Evolutionary conservation across 441 rosid genomes (phyloP).

Genomic region (Hypseocharis bilobata): DNA sequence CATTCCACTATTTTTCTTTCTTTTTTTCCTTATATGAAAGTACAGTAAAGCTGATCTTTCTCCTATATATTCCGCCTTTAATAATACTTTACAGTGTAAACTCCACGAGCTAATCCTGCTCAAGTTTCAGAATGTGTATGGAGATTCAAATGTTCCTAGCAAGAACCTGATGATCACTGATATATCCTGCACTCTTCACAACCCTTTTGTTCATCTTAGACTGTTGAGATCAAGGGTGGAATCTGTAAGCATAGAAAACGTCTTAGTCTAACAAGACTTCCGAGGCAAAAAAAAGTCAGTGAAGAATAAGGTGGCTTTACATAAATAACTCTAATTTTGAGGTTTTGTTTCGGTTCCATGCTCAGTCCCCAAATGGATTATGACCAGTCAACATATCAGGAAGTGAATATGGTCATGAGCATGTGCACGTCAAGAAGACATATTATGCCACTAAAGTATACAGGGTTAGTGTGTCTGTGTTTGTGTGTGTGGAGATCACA

Average conservation of each 20-base stretch:
- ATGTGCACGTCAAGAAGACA: too few species aligned
- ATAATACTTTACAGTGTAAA: conserved; percentile 31
- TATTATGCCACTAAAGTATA: too few species aligned
- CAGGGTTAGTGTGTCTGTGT: too few species aligned
- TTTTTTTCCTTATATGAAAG: conserved; percentile 1
- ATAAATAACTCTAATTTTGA: too few species aligned
- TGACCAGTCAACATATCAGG: too few species aligned
- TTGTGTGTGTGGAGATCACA: too few species aligned
- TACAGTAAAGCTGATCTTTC: conserved; percentile 1
- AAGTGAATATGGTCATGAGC: too few species aligned
- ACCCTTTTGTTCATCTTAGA: conserved; percentile 15
- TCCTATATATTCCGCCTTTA: conserved; percentile 18
- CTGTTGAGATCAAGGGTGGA: conserved; percentile 18
- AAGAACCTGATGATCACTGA: conserved; percentile 6
- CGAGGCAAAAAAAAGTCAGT: too few species aligned
- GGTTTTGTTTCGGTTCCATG: too few species aligned
- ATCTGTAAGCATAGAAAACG: conserved; percentile 22
- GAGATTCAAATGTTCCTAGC: conserved; percentile 15
- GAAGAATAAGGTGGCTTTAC: too few species aligned
- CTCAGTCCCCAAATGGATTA: too few species aligned
- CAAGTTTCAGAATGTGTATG: conserved; percentile 20
- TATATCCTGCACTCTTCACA: conserved; percentile 12
- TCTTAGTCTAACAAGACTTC: background rate
- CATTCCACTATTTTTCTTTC: conserved; percentile 12
- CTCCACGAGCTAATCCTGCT: conserved; percentile 23